phyloP scores from a whole-genome alignment of 345 rosid species.

The Populus alba region DNA sequence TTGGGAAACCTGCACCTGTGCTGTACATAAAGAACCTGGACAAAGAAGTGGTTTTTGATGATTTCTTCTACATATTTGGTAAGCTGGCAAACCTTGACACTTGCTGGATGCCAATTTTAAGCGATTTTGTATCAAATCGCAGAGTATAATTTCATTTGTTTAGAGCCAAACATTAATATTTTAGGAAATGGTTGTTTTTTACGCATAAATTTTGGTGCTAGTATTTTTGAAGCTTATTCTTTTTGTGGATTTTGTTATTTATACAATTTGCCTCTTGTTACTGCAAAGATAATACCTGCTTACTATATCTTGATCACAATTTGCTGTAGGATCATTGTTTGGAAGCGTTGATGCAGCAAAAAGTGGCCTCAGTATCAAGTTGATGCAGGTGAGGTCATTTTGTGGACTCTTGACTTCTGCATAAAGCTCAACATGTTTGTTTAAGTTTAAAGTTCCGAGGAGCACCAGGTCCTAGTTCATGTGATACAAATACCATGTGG shows the following conservation, averaged over 20 bases:
- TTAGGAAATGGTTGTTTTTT: not conserved
- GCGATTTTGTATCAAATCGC: not conserved
- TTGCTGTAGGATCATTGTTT: constrained; percentile 76
- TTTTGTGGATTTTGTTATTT: not conserved
- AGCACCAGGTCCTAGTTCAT: not conserved
- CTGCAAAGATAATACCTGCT: constrained; percentile 6
- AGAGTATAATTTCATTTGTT: not conserved
- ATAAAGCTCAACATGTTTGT: not conserved
- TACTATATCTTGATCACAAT: constrained; percentile 11
- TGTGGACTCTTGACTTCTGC: not conserved
- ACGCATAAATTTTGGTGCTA: not conserved
- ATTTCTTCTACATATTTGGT: constrained; percentile 83
- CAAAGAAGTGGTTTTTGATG: constrained; percentile 73
- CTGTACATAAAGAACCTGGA: constrained; percentile 87
- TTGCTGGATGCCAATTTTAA: not conserved
- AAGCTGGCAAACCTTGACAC: constrained; percentile 26
- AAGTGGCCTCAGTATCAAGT: constrained; percentile 60
- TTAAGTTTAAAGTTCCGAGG: not conserved
- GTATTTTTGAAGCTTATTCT: not conserved
- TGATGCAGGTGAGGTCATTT: constrained; percentile 68
- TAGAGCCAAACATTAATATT: not conserved
- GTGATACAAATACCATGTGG: not conserved
- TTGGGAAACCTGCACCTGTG: constrained; percentile 80
- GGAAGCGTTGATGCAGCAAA: constrained; percentile 70
- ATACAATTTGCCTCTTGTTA: not conserved